Conservation (phyloP, 1,139 yeast genomes). For the Nakaseomyces delphensis region DNA sequence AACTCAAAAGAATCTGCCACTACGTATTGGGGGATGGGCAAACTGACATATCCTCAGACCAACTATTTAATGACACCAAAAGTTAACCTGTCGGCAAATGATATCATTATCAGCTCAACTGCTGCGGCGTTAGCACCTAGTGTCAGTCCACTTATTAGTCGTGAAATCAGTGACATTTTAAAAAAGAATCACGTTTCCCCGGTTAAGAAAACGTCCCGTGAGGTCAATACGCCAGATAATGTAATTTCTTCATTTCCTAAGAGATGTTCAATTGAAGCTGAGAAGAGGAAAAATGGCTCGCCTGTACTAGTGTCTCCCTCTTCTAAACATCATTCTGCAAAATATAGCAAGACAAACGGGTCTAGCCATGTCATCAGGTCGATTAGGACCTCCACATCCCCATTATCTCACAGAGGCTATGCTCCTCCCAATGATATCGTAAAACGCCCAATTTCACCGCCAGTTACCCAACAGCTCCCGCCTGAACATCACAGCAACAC, state of each 20-base stretch:
- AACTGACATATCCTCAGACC: not conserved
- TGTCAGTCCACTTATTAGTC: constrained; percentile 1
- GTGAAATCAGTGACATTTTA: constrained; percentile 2
- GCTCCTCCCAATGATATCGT: not conserved
- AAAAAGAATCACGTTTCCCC: not conserved
- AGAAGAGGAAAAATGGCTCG: constrained; percentile 3
- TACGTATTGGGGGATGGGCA: constrained; percentile 2
- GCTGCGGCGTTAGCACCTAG: constrained; percentile 1
- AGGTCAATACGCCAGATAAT: not conserved
- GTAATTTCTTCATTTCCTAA: not conserved
- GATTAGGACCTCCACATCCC: constrained; percentile 1
- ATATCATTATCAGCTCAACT: not conserved
- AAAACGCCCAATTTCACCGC: constrained; percentile 5
- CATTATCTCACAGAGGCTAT: constrained; percentile 1
- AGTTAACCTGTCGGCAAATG: constrained; percentile 6
- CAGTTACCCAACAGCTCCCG: constrained; percentile 1
- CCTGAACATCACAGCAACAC: constrained; percentile 2
- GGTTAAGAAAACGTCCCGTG: not conserved
- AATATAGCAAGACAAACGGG: constrained; percentile 4
- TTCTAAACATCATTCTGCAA: not conserved
- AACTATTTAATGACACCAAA: constrained; percentile 6
- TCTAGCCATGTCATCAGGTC: constrained; percentile 1
- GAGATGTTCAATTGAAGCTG: constrained; percentile 2
- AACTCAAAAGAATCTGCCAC: not conserved
- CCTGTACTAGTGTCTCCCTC: not conserved